Conservation (phyloP, 148 eudicot species). For the Silene uniflora region DNA sequence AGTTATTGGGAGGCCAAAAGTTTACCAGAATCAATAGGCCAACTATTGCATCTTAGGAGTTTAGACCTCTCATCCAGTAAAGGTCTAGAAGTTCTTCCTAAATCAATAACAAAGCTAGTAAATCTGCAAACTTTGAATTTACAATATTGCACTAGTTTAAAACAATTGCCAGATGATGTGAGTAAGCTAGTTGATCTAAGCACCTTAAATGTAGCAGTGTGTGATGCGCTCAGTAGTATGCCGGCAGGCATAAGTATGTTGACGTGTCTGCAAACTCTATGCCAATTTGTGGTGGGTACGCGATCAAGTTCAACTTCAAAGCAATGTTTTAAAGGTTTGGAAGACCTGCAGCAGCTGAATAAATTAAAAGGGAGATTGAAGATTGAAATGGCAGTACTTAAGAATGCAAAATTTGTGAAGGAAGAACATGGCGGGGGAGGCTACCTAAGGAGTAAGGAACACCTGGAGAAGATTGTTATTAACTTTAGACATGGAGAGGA, state of each 20-base stretch:
- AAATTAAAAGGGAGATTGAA: background rate
- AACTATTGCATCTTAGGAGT: slow-evolving; percentile 22
- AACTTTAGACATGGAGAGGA: too few species aligned
- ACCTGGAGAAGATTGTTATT: too few species aligned
- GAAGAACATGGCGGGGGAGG: too few species aligned
- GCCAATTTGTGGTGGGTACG: slow-evolving; percentile 6
- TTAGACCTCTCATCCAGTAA: background rate
- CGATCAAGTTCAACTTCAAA: background rate
- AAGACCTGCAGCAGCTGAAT: background rate
- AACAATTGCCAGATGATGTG: slow-evolving; percentile 16
- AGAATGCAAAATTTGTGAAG: too few species aligned
- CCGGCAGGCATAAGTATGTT: slow-evolving; percentile 13
- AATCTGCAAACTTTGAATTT: slow-evolving; percentile 17
- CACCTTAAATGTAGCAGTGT: background rate
- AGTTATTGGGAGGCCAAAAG: background rate
- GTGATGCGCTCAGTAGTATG: background rate
- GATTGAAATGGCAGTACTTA: background rate
- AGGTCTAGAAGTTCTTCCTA: slow-evolving; percentile 6
- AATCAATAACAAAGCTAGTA: slow-evolving; percentile 15
- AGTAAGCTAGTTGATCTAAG: slow-evolving; percentile 16
- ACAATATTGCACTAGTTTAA: background rate
- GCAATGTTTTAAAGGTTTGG: background rate
- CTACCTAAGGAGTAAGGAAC: too few species aligned
- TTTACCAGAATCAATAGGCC: slow-evolving; percentile 18
- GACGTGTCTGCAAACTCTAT: slow-evolving; percentile 1